Conservation (phyloP, 192 early-diverging fungal genomes). For the Ambispora gerdemannii region DNA sequence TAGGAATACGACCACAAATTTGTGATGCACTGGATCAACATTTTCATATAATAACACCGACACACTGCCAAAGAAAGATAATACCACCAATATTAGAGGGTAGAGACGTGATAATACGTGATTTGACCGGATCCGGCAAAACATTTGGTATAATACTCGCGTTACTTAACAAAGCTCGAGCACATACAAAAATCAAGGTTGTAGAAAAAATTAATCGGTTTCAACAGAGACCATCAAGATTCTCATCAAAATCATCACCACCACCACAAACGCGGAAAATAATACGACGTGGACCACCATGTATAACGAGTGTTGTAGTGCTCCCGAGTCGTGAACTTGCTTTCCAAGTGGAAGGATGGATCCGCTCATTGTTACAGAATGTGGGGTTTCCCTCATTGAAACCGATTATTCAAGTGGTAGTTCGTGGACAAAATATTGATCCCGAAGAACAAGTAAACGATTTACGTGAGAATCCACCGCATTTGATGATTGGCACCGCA, state of each 20-base stretch:
- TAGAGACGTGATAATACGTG: constrained; percentile 48
- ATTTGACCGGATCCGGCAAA: constrained; percentile 56
- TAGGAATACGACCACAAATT: constrained; percentile 19
- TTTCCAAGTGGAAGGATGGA: constrained; percentile 47
- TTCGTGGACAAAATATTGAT: neutral
- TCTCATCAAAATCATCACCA: no score
- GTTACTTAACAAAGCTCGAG: constrained; percentile 38
- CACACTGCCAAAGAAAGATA: constrained; percentile 41
- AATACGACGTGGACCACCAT: neutral
- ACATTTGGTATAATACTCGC: constrained; percentile 51
- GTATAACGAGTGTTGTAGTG: constrained; percentile 43
- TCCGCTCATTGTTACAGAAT: constrained; percentile 34
- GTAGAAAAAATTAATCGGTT: no score
- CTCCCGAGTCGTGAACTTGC: constrained; percentile 56
- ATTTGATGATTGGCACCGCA: constrained; percentile 46
- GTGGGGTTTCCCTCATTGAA: constrained; percentile 18
- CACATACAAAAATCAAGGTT: neutral
- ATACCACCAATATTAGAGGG: constrained; percentile 44
- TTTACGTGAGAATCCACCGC: constrained; percentile 30
- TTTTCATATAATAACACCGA: constrained; percentile 40
- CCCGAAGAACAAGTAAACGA: constrained; percentile 29
- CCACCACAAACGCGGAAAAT: neutral
- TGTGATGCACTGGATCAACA: constrained; percentile 28
- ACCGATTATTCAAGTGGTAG: constrained; percentile 33
- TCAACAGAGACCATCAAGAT: no score